phyloP scores from a whole-genome alignment of 2,329 filamentous ascomycete species.

The Sarocladium oryzae region DNA sequence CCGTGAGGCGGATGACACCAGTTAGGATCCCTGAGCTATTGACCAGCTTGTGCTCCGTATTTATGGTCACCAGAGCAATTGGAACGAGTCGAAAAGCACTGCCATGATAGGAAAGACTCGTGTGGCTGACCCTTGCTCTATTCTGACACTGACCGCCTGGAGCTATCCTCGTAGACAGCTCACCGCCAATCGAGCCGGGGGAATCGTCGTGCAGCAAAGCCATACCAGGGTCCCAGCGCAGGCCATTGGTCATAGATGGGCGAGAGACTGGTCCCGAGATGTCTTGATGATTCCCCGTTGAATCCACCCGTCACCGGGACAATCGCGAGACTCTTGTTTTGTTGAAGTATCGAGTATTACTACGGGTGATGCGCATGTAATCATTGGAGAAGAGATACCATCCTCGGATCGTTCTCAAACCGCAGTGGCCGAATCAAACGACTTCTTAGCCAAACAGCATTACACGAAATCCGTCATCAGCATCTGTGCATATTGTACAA shows the following conservation, averaged over 20 bases:
- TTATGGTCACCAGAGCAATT: background rate
- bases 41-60: background rate
- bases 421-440: background rate
- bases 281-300: background rate
- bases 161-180: background rate
- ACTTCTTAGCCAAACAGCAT: background rate
- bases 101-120: background rate
- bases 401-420: background rate
- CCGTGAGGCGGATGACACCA: background rate
- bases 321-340: constrained; percentile 2
- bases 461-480: background rate
- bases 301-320: constrained; percentile 6
- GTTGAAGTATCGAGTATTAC: constrained; percentile 1
- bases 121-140: background rate
- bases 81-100: background rate
- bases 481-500: too few species aligned
- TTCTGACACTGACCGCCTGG: background rate
- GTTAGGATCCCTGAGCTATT: background rate
- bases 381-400: background rate
- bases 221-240: background rate
- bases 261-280: background rate
- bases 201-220: background rate
- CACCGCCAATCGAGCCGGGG: constrained; percentile 7
- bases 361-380: background rate
- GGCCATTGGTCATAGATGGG: background rate